Evolutionary conservation across 768 basidiomycete genomes (phyloP), one percentile per base, ranked within the genome.

Genomic region (Tephrocybe sp.): DNA sequence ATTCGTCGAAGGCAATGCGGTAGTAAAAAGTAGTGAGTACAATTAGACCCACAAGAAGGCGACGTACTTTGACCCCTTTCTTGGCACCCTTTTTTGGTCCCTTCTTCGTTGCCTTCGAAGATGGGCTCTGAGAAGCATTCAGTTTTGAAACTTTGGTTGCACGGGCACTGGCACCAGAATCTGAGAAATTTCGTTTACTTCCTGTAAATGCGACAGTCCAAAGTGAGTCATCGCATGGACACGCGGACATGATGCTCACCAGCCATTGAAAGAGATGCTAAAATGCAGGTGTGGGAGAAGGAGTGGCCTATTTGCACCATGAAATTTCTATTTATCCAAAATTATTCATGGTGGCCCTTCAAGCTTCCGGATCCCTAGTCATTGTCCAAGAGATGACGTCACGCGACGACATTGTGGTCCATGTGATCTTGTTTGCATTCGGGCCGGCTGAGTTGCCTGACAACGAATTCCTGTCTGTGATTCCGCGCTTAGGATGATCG

Each of bases 81-180:
- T 76, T 81, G 82, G 48, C 71, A 62, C 37, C 72, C 68, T 51
- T 72, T 72, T 25, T 44, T 21, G 15, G 8, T 3, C 9, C 5
- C 35, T 39, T 45, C 50, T 72, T 76, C 41, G 65, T 67, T 27
- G 67, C 64, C 44, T 69, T 73, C 32, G 64, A 66, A 1, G 64
- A 47, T 22, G 71, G 51, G 28, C 66, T 51, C 18, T 63, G 60
- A 18, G 56, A 46, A 26, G 59, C 55, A 26, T 70, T 71, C 19
- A 74, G 79, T 64, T 78, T 86, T 6, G 79, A 69, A 1, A 68
- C 69, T 62, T 83, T 84, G 32, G 78, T 68, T 34, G 76, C 70
- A 52, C 79, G 74, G 16, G 78, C 70, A 52, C 65, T 67, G 9
- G 64, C 52, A 12, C 58, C 64, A 8, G 64, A 49, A 18, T 70